A percentile compares a stretch with the other conserved stretches of the same genome.
Conservation (phyloP, 768 basidiomycete genomes). For the Agaricus blazei region DNA sequence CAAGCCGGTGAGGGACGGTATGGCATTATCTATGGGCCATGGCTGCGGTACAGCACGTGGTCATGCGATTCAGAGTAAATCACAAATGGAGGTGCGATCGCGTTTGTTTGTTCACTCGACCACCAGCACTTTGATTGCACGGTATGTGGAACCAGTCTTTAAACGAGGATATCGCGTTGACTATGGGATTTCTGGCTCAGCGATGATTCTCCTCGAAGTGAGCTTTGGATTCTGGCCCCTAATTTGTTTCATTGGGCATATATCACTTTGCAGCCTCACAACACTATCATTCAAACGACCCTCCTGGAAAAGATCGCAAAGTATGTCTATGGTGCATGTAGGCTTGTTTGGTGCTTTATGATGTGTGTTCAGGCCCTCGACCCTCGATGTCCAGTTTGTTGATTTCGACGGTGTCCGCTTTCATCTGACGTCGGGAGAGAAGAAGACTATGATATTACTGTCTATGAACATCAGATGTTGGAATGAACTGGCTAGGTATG, state of each 20-base stretch:
- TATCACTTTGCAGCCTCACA: conserved; percentile 60
- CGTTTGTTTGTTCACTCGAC: too few relatives aligned
- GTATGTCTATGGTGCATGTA: conserved; percentile 33
- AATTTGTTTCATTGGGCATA: not conserved
- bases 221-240: conserved; percentile 9
- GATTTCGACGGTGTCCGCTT: conserved; percentile 98
- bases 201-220: conserved; percentile 87
- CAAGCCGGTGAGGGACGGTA: too few relatives aligned
- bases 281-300: conserved; percentile 89
- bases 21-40: too few relatives aligned
- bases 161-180: not conserved
- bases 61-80: not conserved
- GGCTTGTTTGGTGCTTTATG: conserved; percentile 9
- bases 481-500: conserved; percentile 87
- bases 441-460: conserved; percentile 75
- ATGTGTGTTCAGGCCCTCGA: conserved; percentile 60
- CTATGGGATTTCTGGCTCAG: not conserved
- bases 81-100: too few relatives aligned
- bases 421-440: conserved; percentile 83
- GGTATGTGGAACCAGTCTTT: not conserved
- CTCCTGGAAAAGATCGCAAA: conserved; percentile 82
- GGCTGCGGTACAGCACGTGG: not conserved
- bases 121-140: not conserved
- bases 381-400: conserved; percentile 93
- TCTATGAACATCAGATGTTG: conserved; percentile 99